Base-by-base conservation (phyloP, 495 filamentous ascomycete genomes). In the Hyaloscypha bicolor region DNA sequence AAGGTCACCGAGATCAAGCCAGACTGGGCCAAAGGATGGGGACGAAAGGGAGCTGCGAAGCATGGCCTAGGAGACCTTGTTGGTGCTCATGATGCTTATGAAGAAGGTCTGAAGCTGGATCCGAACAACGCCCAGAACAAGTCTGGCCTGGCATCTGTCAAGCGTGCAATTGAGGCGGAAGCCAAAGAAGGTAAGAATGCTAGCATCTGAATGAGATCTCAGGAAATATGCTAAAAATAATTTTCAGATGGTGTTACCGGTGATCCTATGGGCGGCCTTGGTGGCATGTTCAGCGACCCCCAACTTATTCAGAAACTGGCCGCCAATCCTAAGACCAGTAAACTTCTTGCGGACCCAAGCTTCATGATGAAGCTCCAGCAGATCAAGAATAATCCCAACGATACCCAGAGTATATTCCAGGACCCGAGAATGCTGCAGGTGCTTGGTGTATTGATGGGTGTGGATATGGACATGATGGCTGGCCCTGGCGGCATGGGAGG, bases 1-100 rank as follows among this genome's bases (percentile, higher is more conserved):
- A 97, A 97, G 84, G 92, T 92, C 0, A 94, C 88, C 60, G 86
- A 95, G 82, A 80, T 98, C 76, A 98, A 98, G 83, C 91, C 95
- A 16, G 94, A 98, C 82, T 99, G 96, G 96, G 90, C 93, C 39
- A 97, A 97, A 79, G 96, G 95, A 72, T 95, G 93, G 87, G 87
- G 88, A 55, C 88, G 95, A 57, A 97, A 97, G 80, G 95, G 93
- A 45, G 90, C 94, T 55, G 95, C 95, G 60, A 82, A 92, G 32
- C 95, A 95, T 78, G 95, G 95, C 12, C 79, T 87, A 58, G 91
- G 93, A 48, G 93, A 97, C 75, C 86, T 97, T 22, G 82, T 94
- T 55, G 90, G 88, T 58, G 93, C 95, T 2, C 80, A 86, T 60
- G 93, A 97, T 71, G 93, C 96, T 16, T 99, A 94, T 80, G 91